A percentile compares a stretch with the other conserved stretches of the same genome.
These are phyloP conservation scores for Citrus medica DNA, from an alignment of 345 rosid genomes.

Conservation along the genomic window DNA sequence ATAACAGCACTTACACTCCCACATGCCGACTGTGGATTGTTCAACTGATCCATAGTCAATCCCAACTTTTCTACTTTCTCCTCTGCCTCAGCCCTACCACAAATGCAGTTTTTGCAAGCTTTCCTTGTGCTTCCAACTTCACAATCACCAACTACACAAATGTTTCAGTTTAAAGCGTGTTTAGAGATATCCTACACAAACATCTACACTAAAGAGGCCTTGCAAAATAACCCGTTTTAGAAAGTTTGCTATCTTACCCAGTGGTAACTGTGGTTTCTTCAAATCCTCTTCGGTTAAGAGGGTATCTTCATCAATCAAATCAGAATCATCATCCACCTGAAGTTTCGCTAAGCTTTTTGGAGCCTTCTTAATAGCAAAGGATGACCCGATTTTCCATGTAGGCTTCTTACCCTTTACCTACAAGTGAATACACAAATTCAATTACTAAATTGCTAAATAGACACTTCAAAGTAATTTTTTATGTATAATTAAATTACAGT, in stretches of 20 bases:
- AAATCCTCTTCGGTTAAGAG: conserved; percentile 53
- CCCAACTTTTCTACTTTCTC: conserved; percentile 75
- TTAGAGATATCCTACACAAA: background rate
- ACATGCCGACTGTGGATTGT: conserved; percentile 92
- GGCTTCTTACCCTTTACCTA: conserved; percentile 18
- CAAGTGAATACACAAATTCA: background rate
- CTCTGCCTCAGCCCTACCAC: conserved; percentile 98
- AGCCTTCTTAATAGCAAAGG: conserved; percentile 72
- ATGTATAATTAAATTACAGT: background rate
- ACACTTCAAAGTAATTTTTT: background rate
- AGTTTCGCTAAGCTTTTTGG: conserved; percentile 46
- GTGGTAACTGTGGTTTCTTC: conserved; percentile 9
- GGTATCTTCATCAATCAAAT: conserved; percentile 94
- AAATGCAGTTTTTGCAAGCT: conserved; percentile 94
- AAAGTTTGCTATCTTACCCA: conserved; percentile 12
- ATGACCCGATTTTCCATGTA: conserved; percentile 15
- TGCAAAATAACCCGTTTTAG: background rate
- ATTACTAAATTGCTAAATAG: background rate
- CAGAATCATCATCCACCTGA: conserved; percentile 62
- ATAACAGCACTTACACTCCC: conserved; percentile 63
- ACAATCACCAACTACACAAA: conserved; percentile 66
- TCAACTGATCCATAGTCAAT: conserved; percentile 64
- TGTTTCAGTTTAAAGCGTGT: background rate
- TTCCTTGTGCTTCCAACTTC: conserved; percentile 78
- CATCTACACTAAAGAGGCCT: background rate